Evolutionary conservation across 2,329 filamentous ascomycete species (phyloP).

Genomic region (Fusarium fracticaudum): DNA sequence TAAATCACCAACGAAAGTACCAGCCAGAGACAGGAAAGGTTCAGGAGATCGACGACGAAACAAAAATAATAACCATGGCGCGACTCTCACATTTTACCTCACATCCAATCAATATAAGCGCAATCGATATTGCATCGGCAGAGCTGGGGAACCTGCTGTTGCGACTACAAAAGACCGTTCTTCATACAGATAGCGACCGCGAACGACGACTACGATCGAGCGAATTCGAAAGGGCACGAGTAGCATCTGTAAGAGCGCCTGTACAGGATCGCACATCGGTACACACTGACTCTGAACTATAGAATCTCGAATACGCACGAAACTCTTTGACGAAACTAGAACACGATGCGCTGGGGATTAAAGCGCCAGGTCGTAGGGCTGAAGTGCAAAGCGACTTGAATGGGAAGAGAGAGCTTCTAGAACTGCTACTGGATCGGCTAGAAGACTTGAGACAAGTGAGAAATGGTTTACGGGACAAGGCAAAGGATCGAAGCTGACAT

Average conservation of each 20-base stretch:
- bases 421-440: conserved; percentile 71
- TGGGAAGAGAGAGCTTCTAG: conserved; percentile 71
- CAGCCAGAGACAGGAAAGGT: not conserved
- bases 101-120: conserved; percentile 24
- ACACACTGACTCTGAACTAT: conserved; percentile 4
- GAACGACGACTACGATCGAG: conserved; percentile 67
- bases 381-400: conserved; percentile 71
- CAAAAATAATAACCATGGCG: conserved; percentile 42
- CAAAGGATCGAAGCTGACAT: conserved; percentile 15
- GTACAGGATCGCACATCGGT: not conserved
- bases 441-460: conserved; percentile 72
- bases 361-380: conserved; percentile 66
- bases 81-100: conserved; percentile 36
- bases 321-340: conserved; percentile 75
- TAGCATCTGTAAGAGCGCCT: conserved; percentile 51
- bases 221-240: conserved; percentile 68
- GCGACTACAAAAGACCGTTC: conserved; percentile 72
- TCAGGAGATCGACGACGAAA: conserved; percentile 7
- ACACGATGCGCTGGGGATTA: conserved; percentile 70
- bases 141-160: conserved; percentile 72
- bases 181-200: conserved; percentile 68
- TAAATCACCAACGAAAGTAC: conserved; percentile 28
- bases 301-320: conserved; percentile 79
- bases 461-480: not conserved
- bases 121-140: conserved; percentile 45